Percentiles rank a stretch among this genome's conserved stretches.
Evolutionary conservation across 2,329 filamentous ascomycete species (phyloP).

Genomic region (Neocucurbitaria cava): DNA sequence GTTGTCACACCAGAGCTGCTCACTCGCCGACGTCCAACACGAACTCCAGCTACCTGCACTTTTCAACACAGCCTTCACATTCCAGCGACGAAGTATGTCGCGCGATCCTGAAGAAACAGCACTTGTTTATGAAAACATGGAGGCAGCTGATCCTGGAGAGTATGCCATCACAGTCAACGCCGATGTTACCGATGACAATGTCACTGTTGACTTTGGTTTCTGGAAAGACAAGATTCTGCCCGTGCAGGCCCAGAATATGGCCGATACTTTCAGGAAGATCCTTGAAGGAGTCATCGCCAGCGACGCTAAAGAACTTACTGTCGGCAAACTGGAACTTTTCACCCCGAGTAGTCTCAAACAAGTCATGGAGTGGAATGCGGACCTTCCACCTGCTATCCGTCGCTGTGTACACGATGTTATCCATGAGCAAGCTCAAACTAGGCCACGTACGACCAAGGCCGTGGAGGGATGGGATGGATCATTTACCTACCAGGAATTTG

Average conservation of each 20-base stretch:
- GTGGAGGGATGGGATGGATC: conserved; percentile 40
- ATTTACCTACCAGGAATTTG: conserved; percentile 44
- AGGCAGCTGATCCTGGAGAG: conserved; percentile 46
- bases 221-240: conserved; percentile 39
- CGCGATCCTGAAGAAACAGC: conserved; percentile 33
- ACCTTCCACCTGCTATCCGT: conserved; percentile 32
- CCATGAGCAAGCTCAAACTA: conserved; percentile 36
- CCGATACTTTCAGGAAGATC: conserved; percentile 40
- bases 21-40: conserved; percentile 49
- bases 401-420: conserved; percentile 40
- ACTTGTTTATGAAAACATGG: conserved; percentile 40
- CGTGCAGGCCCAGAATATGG: conserved; percentile 37
- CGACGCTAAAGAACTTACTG: conserved; percentile 21
- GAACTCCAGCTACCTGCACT: conserved; percentile 42
- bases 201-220: conserved; percentile 41
- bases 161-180: conserved; percentile 46
- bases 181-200: conserved; percentile 37
- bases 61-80: conserved; percentile 49
- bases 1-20: conserved; percentile 59
- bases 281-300: conserved; percentile 24
- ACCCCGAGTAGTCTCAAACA: conserved; percentile 30
- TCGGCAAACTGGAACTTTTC: conserved; percentile 34
- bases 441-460: conserved; percentile 38
- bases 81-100: conserved; percentile 37
- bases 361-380: conserved; percentile 38